phyloP scores from a whole-genome alignment of 1,284 basidiomycete genomes.

The Sphagnurus paluster region DNA sequence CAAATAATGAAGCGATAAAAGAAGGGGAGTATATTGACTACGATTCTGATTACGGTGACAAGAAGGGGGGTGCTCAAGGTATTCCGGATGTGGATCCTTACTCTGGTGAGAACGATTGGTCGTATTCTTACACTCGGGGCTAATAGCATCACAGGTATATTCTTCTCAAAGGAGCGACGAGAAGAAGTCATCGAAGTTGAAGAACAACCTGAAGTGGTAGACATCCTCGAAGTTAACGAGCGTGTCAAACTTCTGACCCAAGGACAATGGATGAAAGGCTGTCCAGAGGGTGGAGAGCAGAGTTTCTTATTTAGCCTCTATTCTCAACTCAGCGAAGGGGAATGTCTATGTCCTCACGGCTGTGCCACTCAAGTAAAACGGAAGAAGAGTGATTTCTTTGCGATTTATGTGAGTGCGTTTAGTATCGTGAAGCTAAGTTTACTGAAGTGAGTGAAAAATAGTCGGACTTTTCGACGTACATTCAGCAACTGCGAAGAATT shows the following conservation, averaged over 20 bases:
- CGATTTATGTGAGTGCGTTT: constrained; percentile 65
- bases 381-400: constrained; percentile 77
- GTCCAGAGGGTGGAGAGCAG: constrained; percentile 90
- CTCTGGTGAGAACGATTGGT: constrained; percentile 52
- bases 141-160: constrained; percentile 59
- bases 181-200: constrained; percentile 87
- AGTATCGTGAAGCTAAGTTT: constrained; percentile 1
- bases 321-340: constrained; percentile 63
- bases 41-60: constrained; percentile 70
- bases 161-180: constrained; percentile 88
- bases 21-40: constrained; percentile 70
- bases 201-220: constrained; percentile 64
- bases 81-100: constrained; percentile 77
- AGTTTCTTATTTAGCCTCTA: constrained; percentile 85
- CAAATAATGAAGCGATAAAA: constrained; percentile 22
- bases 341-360: constrained; percentile 68
- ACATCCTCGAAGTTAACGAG: constrained; percentile 45
- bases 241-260: constrained; percentile 73
- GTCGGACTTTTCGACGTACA: constrained; percentile 73
- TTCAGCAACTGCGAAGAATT: constrained; percentile 57
- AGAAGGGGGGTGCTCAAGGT: constrained; percentile 34
- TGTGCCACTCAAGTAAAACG: constrained; percentile 65
- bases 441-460: constrained; percentile 32
- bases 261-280: constrained; percentile 96
- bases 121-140: background rate